phyloP scores from a whole-genome alignment of 176 grass and related monocot species.

The Lolium multiflorum region DNA sequence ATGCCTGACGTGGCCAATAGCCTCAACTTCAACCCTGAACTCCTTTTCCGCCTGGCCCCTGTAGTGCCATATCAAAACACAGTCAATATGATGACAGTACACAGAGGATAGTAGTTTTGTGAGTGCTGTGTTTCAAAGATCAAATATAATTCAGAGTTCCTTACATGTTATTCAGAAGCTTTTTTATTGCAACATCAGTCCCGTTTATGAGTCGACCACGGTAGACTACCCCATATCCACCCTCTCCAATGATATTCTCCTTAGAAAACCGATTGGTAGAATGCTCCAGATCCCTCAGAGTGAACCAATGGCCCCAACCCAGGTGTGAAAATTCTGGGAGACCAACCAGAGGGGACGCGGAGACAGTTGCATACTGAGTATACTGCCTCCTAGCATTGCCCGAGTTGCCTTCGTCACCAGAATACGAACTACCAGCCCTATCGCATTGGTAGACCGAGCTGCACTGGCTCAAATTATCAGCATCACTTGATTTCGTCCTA shows the following conservation, averaged over 20 bases:
- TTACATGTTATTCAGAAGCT: conserved; percentile 46
- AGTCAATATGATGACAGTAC: background rate
- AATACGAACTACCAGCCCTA: conserved; percentile 56
- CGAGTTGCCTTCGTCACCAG: conserved; percentile 69
- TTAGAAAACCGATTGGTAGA: conserved; percentile 69
- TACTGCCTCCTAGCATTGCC: conserved; percentile 54
- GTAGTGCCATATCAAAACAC: conserved; percentile 9
- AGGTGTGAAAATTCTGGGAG: conserved; percentile 81
- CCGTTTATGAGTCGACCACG: conserved; percentile 36
- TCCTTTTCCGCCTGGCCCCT: conserved; percentile 42
- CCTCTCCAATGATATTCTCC: conserved; percentile 41
- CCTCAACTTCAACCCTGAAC: conserved; percentile 39
- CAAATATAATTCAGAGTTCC: background rate
- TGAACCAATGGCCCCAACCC: conserved; percentile 90
- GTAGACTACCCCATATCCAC: conserved; percentile 44
- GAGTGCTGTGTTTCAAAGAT: background rate
- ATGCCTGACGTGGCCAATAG: conserved; percentile 36
- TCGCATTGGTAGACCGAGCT: conserved; percentile 70
- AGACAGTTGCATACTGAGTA: conserved; percentile 56
- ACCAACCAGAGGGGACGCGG: conserved; percentile 76
- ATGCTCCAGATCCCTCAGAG: conserved; percentile 70
- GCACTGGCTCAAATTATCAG: conserved; percentile 74
- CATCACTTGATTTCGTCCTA: conserved; percentile 66
- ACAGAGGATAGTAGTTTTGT: background rate
- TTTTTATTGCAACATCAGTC: conserved; percentile 30